A percentile compares a stretch with the other conserved stretches of the same genome.
Conservation (phyloP, 164 flowering plant genomes). For the Liquidambar formosana region DNA sequence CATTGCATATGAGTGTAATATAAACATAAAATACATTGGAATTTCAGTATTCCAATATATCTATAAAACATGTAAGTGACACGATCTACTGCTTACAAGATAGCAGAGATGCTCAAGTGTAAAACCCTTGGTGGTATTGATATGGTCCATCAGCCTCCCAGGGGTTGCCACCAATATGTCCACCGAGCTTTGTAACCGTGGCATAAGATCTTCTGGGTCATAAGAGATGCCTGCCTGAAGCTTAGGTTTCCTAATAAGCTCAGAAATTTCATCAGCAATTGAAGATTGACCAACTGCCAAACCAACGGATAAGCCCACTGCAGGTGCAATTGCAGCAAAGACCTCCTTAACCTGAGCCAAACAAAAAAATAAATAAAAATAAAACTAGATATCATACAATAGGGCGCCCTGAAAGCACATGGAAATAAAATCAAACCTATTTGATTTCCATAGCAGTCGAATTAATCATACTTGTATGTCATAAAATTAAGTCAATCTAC, state of each 20-base stretch:
- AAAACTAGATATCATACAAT: background rate
- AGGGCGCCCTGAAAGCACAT: background rate
- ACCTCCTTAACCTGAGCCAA: conserved; percentile 82
- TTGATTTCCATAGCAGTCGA: no score
- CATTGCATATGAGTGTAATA: background rate
- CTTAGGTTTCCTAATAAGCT: conserved; percentile 65
- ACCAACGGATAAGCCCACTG: conserved; percentile 89
- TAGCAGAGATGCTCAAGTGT: conserved; percentile 86
- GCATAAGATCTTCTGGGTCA: conserved; percentile 56
- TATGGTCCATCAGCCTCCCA: conserved; percentile 94
- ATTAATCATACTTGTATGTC: no score
- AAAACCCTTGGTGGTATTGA: conserved; percentile 79
- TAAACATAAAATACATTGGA: background rate
- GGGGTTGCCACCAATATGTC: conserved; percentile 96
- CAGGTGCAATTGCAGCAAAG: conserved; percentile 81
- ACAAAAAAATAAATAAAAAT: conserved; percentile 14
- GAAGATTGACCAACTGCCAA: conserved; percentile 91
- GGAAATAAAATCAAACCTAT: background rate
- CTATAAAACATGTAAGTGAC: background rate
- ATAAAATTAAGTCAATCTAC: no score
- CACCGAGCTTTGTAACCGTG: conserved; percentile 53
- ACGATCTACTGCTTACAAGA: conserved; percentile 55
- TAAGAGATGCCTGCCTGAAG: conserved; percentile 62
- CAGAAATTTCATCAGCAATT: conserved; percentile 74
- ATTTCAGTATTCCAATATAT: background rate